Evolutionary conservation across 2,329 filamentous ascomycete species (phyloP), one percentile per base, ranked within the genome.

Genomic region (Colletotrichum shisoi): DNA sequence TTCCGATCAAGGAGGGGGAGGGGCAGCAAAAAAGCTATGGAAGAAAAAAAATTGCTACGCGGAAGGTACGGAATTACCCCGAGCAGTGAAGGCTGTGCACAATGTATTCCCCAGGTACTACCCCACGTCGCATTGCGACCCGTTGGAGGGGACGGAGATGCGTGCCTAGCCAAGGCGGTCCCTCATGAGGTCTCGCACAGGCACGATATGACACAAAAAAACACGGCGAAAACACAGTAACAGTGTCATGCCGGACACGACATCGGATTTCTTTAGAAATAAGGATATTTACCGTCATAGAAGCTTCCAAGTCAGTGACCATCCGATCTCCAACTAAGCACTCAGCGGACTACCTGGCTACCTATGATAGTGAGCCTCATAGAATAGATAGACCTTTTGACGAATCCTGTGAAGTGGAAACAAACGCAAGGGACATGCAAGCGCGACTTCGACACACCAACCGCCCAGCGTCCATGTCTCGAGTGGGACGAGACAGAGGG

Each of bases 1-100:
- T 58, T 68, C 65, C 61, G 62, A 65, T 65, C 54, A 68, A 65
- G 61, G 65, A 65, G 65, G 65, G 65, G 65, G 65, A 65, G 65
- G 65, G 61, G 65, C 62, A 68, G 51, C 49, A 19, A 58, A 46
- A 40, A 27, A 24, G 34, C 21, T 42, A 51, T 37, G 34, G 19
- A 24, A 65, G n/a, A 56, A 44, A 67, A 59, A 44, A 44, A 15
- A 37, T 48, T 42, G 44, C 37, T 68, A 68, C 65, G 40, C 37
- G 44, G 12, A 9, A 4, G 46, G 44, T 68, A 68, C 65, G 42
- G 24, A 8, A 11, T 27, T 9, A 5, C 45, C 9, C 3, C 27
- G 40, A 3, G 31, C 37, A 24, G 12, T 34, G 19, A 17, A 5
- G 12, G 24, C 27, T 9, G 19, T 19, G 49, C 3, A n/a, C 6